A percentile compares a stretch with the other conserved stretches of the same genome.
phyloP scores from a whole-genome alignment of 306 rosid genomes.

The Corylus americana region DNA sequence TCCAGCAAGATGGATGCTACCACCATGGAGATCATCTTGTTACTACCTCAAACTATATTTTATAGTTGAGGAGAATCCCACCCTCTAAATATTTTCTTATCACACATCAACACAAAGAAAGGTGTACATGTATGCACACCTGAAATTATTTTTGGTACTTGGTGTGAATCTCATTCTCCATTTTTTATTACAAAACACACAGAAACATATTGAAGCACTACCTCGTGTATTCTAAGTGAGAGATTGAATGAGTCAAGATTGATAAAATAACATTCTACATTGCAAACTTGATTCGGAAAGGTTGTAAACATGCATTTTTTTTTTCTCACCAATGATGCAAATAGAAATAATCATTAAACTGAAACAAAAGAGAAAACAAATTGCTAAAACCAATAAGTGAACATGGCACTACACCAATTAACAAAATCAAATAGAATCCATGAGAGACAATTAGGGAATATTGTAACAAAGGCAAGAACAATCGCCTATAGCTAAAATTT shows the following conservation, averaged over 20 bases:
- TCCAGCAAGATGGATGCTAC: not conserved
- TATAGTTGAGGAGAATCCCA: not conserved
- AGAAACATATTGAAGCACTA: conserved; percentile 27
- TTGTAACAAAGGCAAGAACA: too few relatives aligned
- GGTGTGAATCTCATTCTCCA: not conserved
- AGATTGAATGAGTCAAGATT: conserved; percentile 77
- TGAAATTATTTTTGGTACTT: not conserved
- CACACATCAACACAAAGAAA: too few relatives aligned
- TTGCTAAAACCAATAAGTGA: too few relatives aligned
- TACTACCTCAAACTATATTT: too few relatives aligned
- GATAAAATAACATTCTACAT: conserved; percentile 80
- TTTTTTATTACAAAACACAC: not conserved
- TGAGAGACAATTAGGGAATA: too few relatives aligned
- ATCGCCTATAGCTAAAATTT: too few relatives aligned
- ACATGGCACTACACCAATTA: too few relatives aligned
- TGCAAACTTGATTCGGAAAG: conserved; percentile 85
- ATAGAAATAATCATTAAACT: too few relatives aligned
- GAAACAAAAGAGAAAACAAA: too few relatives aligned
- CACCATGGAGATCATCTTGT: not conserved
- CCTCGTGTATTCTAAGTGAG: conserved; percentile 57
- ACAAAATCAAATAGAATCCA: too few relatives aligned
- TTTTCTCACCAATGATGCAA: too few relatives aligned
- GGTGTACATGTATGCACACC: not conserved
- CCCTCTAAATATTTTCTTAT: not conserved
- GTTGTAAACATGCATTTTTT: conserved; percentile 24